phyloP scores from a whole-genome alignment of 257 asterid species.

The Solanum chilense region DNA sequence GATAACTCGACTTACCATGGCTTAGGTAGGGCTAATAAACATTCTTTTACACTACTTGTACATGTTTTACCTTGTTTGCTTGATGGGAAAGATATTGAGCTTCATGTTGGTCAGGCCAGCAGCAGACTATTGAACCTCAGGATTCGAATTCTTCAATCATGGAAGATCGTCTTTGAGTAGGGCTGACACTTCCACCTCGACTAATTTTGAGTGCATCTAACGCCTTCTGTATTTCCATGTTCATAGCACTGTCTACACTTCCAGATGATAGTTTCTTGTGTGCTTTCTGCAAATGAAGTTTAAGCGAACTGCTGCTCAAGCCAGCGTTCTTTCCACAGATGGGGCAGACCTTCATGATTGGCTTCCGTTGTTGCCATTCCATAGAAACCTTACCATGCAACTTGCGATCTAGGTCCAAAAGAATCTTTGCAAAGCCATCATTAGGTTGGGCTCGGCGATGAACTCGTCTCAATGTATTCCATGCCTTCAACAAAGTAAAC shows the following conservation, averaged over 20 bases:
- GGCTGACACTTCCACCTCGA: slow-evolving; percentile 91
- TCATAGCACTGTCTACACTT: slow-evolving; percentile 97
- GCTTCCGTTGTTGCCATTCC: slow-evolving; percentile 97
- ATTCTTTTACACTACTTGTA: background rate
- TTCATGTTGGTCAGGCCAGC: background rate
- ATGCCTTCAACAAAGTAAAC: slow-evolving; percentile 59
- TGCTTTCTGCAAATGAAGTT: slow-evolving; percentile 87
- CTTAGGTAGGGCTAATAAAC: background rate
- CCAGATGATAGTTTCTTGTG: slow-evolving; percentile 92
- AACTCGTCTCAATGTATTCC: slow-evolving; percentile 72
- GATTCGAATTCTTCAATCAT: background rate
- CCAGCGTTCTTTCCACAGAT: slow-evolving; percentile 96
- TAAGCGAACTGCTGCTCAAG: slow-evolving; percentile 91
- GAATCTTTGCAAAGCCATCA: slow-evolving; percentile 86
- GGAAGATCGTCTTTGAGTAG: slow-evolving; percentile 57
- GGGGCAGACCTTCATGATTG: slow-evolving; percentile 88
- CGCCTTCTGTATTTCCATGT: slow-evolving; percentile 88
- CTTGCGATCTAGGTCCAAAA: slow-evolving; percentile 60
- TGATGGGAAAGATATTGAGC: background rate
- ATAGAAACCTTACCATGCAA: slow-evolving; percentile 77
- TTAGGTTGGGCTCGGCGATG: slow-evolving; percentile 98
- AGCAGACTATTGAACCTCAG: background rate
- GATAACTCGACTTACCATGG: background rate
- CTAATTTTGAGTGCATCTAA: slow-evolving; percentile 78
- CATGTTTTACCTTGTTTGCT: background rate